Percentiles rank a stretch among this genome's conserved stretches.
phyloP scores from a whole-genome alignment of 2,329 filamentous ascomycete species.

The Ceratocystis papillata region DNA sequence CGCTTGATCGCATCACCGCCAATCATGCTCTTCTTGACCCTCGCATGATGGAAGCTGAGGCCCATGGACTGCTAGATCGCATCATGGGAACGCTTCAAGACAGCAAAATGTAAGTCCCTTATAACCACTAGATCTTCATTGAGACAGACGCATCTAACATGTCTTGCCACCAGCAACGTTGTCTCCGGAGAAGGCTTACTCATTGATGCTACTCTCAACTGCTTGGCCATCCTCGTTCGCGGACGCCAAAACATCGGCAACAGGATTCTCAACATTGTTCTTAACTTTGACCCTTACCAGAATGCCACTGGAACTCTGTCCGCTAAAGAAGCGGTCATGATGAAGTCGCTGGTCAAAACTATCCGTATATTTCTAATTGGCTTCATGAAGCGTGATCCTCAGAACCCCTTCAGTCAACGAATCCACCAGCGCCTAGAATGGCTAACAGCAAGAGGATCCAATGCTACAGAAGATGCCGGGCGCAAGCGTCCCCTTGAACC shows the following conservation, averaged over 20 bases:
- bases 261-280: conserved; percentile 72
- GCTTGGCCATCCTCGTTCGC: conserved; percentile 70
- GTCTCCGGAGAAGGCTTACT: conserved; percentile 64
- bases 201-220: conserved; percentile 85
- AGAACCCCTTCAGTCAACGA: conserved; percentile 60
- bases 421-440: conserved; percentile 84
- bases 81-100: conserved; percentile 79
- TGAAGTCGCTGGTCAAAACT: conserved; percentile 93
- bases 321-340: conserved; percentile 65
- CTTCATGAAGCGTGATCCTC: conserved; percentile 71
- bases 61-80: conserved; percentile 78
- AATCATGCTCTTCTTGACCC: conserved; percentile 72
- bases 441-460: conserved; percentile 63
- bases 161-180: conserved; percentile 24
- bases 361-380: conserved; percentile 74
- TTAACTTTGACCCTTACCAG: conserved; percentile 87
- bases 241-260: conserved; percentile 68
- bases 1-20: conserved; percentile 70
- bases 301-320: conserved; percentile 62
- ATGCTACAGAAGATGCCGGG: conserved; percentile 66
- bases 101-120: conserved; percentile 34
- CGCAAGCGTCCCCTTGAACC: conserved; percentile 65
- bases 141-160: conserved; percentile 8
- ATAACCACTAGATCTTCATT: not conserved
- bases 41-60: conserved; percentile 80